phyloP scores from a whole-genome alignment of 148 eudicot species.

The Tetragonia tetragonoides region DNA sequence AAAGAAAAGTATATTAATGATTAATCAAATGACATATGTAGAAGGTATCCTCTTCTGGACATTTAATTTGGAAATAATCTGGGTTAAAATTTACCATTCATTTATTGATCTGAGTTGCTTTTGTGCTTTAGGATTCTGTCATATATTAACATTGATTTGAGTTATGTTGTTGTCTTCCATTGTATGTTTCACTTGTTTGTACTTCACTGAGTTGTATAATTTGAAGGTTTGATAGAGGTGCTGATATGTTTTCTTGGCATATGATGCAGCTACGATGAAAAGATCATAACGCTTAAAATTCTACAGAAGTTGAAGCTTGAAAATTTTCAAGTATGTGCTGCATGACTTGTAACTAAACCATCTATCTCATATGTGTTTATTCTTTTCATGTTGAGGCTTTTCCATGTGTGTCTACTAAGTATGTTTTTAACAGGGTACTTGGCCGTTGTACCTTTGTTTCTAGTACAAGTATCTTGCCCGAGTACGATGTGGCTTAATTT shows the following conservation, averaged over 20 bases:
- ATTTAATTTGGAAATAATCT: no score
- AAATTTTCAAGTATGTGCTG: constrained; percentile 74
- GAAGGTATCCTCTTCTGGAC: no score
- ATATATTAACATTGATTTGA: background rate
- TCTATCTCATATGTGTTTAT: background rate
- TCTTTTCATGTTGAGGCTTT: background rate
- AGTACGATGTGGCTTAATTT: background rate
- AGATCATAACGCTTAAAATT: constrained; percentile 67
- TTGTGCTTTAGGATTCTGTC: background rate
- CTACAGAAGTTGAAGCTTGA: constrained; percentile 74
- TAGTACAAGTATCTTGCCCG: background rate
- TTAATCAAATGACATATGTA: no score
- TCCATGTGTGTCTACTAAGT: background rate
- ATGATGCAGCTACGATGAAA: constrained; percentile 70
- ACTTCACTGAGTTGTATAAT: background rate
- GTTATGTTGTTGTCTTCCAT: background rate
- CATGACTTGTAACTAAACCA: background rate
- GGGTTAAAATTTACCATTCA: no score
- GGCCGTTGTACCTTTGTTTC: background rate
- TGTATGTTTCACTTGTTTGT: background rate
- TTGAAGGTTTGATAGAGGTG: background rate
- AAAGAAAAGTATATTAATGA: no score
- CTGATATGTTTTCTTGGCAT: constrained; percentile 9
- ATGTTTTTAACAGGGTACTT: background rate
- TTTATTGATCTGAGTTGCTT: background rate